These are phyloP conservation scores for Kluyveromyces sp. DNA, from an alignment of 1,139 yeast species.

Conservation along the genomic window DNA sequence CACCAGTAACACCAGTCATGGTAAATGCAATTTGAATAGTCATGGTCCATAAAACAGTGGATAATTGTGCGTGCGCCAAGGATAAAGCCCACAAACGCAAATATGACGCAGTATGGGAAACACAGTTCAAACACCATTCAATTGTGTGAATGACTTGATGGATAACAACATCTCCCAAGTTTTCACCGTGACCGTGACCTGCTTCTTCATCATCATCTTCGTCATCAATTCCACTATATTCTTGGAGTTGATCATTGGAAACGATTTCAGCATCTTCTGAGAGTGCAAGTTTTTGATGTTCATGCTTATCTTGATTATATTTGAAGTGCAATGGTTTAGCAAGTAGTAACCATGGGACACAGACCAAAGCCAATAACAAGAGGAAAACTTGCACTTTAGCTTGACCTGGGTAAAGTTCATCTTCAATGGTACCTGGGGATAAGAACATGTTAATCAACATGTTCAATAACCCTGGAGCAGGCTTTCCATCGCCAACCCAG, in stretches of 20 bases:
- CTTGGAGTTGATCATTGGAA: constrained; percentile 15
- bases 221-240: constrained; percentile 21
- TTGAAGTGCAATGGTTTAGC: constrained; percentile 78
- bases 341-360: constrained; percentile 91
- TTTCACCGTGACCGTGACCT: constrained; percentile 44
- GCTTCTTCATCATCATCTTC: constrained; percentile 44
- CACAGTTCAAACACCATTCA: constrained; percentile 95
- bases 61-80: constrained; percentile 92
- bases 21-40: constrained; percentile 82
- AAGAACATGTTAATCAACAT: constrained; percentile 95
- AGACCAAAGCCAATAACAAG: constrained; percentile 67
- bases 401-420: constrained; percentile 78
- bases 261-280: constrained; percentile 21
- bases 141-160: constrained; percentile 98
- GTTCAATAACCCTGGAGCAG: constrained; percentile 89
- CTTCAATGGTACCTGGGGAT: constrained; percentile 85
- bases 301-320: constrained; percentile 32
- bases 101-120: constrained; percentile 96
- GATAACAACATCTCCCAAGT: constrained; percentile 88
- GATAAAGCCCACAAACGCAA: constrained; percentile 96
- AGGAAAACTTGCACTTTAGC: constrained; percentile 66
- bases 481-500: constrained; percentile 68
- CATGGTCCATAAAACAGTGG: constrained; percentile 94
- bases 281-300: constrained; percentile 25
- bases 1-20: constrained; percentile 60